Conservation (phyloP, 2,329 filamentous ascomycete species). For the Ascochyta koolunga region DNA sequence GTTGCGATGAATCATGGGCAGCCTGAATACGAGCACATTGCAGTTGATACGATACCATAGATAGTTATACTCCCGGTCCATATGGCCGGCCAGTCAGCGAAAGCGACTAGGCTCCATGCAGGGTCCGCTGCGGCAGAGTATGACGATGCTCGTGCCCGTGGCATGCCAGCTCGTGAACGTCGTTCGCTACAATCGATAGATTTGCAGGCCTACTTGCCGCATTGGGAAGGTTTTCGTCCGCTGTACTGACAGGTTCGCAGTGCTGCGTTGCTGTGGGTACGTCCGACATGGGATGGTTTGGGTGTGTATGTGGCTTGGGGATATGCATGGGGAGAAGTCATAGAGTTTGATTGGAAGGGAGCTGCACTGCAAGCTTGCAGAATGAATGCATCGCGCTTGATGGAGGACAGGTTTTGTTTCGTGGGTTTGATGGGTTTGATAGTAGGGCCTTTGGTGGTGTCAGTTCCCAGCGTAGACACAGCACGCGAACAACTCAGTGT, state of each 20-base stretch:
- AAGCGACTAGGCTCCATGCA: not conserved
- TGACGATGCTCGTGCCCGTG: constrained; percentile 6
- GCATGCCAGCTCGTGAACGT: too few relatives aligned
- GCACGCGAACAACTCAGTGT: too few relatives aligned
- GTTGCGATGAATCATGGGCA: not conserved
- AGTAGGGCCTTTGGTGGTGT: too few relatives aligned
- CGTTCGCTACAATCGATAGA: constrained; percentile 15
- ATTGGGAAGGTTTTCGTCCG: constrained; percentile 5
- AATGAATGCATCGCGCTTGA: too few relatives aligned
- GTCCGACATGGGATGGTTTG: constrained; percentile 9
- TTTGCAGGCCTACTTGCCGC: constrained; percentile 1
- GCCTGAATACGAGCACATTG: not conserved
- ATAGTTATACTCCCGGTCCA: not conserved
- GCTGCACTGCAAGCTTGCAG: too few relatives aligned
- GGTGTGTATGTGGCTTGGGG: too few relatives aligned
- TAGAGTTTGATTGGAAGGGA: too few relatives aligned
- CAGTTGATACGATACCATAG: not conserved
- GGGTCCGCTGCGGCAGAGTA: not conserved
- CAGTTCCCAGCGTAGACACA: too few relatives aligned
- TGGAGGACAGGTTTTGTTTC: too few relatives aligned
- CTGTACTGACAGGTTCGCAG: constrained; percentile 1
- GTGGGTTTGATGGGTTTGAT: too few relatives aligned
- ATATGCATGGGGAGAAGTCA: not conserved
- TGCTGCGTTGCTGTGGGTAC: not conserved
- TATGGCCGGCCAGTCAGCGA: not conserved